A percentile compares a stretch with the other conserved stretches of the same genome.
These are phyloP conservation scores for Paramecium sonneborni DNA, from an alignment of 73 alveolate genomes.

Conservation along the genomic window DNA sequence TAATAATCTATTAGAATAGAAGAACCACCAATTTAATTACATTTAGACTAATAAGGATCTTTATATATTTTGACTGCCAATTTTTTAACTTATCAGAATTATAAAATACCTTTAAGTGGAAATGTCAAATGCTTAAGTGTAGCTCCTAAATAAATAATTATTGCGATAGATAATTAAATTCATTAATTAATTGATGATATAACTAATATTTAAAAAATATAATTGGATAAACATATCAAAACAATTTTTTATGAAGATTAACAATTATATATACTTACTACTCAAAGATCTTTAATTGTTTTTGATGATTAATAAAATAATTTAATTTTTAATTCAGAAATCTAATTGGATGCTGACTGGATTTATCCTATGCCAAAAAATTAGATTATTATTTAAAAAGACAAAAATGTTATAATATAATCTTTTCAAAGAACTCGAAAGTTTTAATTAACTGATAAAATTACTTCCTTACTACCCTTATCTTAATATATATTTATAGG, in stretches of 20 bases:
- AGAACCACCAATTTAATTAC: slow-evolving; percentile 25
- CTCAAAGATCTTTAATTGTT: neutral
- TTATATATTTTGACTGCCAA: slow-evolving; percentile 22
- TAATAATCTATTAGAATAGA: neutral
- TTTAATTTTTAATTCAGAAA: neutral
- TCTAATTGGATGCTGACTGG: neutral
- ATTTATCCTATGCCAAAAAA: neutral
- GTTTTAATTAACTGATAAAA: neutral
- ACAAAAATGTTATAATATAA: neutral
- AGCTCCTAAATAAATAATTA: neutral
- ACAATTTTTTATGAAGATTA: slow-evolving; percentile 34
- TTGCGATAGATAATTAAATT: slow-evolving; percentile 16
- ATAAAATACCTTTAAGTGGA: neutral
- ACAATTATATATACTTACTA: neutral
- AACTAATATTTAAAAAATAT: neutral
- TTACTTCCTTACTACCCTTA: neutral
- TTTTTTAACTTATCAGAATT: neutral
- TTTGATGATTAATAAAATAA: neutral
- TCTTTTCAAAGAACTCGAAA: neutral
- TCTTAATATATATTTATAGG: neutral
- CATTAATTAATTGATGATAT: neutral
- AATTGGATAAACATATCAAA: neutral
- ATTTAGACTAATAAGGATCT: neutral
- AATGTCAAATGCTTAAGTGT: neutral
- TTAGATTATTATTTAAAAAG: neutral